Conservation (phyloP, 1,284 basidiomycete species). For the Pseudozyma hubeiensis region DNA sequence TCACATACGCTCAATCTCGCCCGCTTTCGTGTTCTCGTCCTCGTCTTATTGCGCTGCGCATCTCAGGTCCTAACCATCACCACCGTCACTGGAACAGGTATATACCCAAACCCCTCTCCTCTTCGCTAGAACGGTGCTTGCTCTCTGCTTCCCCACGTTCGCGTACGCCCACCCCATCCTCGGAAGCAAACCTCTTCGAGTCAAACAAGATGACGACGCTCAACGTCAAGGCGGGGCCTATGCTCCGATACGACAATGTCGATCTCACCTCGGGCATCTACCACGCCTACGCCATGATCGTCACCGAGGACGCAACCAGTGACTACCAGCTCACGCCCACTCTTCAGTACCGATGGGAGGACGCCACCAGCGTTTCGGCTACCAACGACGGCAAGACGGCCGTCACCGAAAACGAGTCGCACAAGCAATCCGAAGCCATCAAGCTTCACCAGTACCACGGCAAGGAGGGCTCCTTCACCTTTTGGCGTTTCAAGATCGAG, state of each 20-base stretch:
- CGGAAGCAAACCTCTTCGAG: neutral
- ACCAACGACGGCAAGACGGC: constrained; percentile 36
- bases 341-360: constrained; percentile 76
- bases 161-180: no score
- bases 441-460: constrained; percentile 85
- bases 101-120: no score
- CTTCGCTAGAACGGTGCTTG: no score
- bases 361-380: constrained; percentile 23
- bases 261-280: constrained; percentile 76
- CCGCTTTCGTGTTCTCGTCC: no score
- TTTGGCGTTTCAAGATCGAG: constrained; percentile 92
- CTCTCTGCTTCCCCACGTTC: no score
- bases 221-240: constrained; percentile 74
- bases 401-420: constrained; percentile 33
- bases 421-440: constrained; percentile 72
- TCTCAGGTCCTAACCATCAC: no score
- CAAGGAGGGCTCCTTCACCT: constrained; percentile 79
- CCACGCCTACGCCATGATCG: constrained; percentile 75
- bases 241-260: constrained; percentile 90
- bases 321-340: constrained; percentile 71
- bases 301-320: constrained; percentile 78
- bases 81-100: no score
- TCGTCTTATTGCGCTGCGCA: no score
- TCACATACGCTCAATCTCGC: no score
- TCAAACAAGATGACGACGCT: constrained; percentile 50